Evolutionary conservation across 2,329 filamentous ascomycete genomes (phyloP), one percentile per base, ranked within the genome.

Genomic region (Kalmusia sp.): DNA sequence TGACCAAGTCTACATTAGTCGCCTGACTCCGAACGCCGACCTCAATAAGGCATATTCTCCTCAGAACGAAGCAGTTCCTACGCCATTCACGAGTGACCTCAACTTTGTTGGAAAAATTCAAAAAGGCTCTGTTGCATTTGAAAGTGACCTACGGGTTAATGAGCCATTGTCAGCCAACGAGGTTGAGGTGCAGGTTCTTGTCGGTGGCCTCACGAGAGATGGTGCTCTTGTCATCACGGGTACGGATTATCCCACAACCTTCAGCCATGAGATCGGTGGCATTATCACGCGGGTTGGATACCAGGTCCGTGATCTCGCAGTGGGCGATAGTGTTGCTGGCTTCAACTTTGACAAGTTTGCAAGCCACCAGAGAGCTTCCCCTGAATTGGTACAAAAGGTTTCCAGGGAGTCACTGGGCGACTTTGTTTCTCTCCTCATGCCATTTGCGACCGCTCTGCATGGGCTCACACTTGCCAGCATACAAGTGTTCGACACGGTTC

Each of bases 1-100:
- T n/a, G 31, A 34, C 12, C 7, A 33, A n/a, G 44, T 45, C 9
- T 45, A 45, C 27, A 45, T 45, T 21, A 31, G 41, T 17, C 41
- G 41, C 7, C 41, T 45, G 12, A 14, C 33, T 11, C 11, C n/a
- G 6, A 31, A 15, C 41, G 14, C 24, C 6, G 21, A 12, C 4
- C 24, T 45, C 15, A 45, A 45, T 17, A 14, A 33, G 8, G 4
- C 14, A 21, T 45, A 17, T 15, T 21, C 21, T 37, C n/a, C 4
- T 7, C 17, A 21, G n/a, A 37, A 6, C 34, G 34, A 37, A 8
- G 34, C 34, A 7, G 12, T 37, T 3, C 34, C 27, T 14, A 43
- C 19, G 27, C 30, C 25, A 5, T 31, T 46, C 6, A 46, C 25
- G 11, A 12, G 21, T 33, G 43, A 31, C 8, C 43, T 31, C 14